Percentiles rank a stretch among this genome's conserved stretches.
phyloP scores from a whole-genome alignment of 1,284 basidiomycete genomes.

The Heliocybe sulcata region DNA sequence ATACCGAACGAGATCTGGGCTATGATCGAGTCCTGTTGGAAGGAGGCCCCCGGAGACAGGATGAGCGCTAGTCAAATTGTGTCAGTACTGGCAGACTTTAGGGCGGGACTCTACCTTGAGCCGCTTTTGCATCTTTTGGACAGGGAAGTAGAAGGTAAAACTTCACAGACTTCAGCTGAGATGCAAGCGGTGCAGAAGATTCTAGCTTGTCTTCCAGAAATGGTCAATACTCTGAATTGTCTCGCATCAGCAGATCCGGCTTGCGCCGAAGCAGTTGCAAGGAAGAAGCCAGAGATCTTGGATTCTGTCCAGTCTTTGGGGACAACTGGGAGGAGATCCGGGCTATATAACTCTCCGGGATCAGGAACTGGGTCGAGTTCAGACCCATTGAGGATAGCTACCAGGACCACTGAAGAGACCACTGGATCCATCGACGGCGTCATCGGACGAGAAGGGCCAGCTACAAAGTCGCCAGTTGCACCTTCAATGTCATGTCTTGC shows the following conservation, averaged over 20 bases:
- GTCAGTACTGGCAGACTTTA: background rate
- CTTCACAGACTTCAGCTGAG: too few species aligned
- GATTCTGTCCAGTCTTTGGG: too few species aligned
- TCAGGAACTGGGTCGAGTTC: too few species aligned
- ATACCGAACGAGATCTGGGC: background rate
- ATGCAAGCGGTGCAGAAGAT: background rate
- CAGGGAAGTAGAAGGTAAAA: background rate
- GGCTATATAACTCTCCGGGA: too few species aligned
- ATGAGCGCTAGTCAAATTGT: background rate
- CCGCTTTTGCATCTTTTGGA: background rate
- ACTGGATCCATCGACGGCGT: too few species aligned
- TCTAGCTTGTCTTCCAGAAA: background rate
- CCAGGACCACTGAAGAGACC: too few species aligned
- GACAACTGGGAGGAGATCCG: too few species aligned
- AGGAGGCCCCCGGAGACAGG: background rate
- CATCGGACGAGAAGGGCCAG: too few species aligned
- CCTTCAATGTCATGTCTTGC: background rate
- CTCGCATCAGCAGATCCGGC: background rate
- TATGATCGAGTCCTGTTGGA: background rate
- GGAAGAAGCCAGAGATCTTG: too few species aligned
- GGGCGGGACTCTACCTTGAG: background rate
- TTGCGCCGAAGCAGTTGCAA: background rate
- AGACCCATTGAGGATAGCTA: too few species aligned
- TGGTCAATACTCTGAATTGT: background rate
- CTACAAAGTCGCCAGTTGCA: too few species aligned